Conservation (phyloP, 108 stramenopile genomes). For the Cyclostephanos tholiformis region DNA sequence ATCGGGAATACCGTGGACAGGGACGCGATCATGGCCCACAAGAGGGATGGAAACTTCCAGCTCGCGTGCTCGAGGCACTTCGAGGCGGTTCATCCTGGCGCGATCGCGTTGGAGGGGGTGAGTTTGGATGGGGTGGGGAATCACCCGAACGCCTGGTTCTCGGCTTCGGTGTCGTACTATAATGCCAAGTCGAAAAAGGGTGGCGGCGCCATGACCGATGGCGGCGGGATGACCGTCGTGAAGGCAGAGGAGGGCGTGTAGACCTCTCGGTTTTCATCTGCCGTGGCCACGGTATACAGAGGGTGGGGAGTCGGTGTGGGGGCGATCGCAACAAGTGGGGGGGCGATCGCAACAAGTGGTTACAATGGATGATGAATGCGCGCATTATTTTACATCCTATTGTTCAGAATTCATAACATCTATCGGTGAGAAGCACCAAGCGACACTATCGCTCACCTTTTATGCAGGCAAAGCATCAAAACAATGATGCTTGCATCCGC, state of each 20-base stretch:
- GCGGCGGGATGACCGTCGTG: conserved; percentile 9
- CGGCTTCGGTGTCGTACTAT: conserved; percentile 73
- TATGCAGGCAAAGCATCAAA: no score
- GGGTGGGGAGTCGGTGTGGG: no score
- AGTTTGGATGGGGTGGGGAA: conserved; percentile 89
- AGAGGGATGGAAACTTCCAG: conserved; percentile 83
- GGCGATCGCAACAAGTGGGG: no score
- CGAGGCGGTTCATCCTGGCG: conserved; percentile 86
- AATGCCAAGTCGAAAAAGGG: conserved; percentile 46
- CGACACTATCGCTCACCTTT: no score
- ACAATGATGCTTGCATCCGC: no score
- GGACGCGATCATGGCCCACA: conserved; percentile 76
- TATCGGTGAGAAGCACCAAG: no score
- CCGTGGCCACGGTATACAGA: no score
- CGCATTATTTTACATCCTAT: no score
- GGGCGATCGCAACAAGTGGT: no score
- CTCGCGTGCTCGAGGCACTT: conserved; percentile 96
- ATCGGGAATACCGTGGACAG: conserved; percentile 65
- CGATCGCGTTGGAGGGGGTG: conserved; percentile 40
- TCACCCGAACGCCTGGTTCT: conserved; percentile 98
- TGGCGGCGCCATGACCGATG: background rate
- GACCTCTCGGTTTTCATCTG: background rate
- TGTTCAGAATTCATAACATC: no score
- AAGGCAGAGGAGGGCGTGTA: conserved; percentile 13
- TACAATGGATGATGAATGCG: no score